Base-by-base conservation (phyloP, 2,329 filamentous ascomycete species). In the Alternaria consortialis region DNA sequence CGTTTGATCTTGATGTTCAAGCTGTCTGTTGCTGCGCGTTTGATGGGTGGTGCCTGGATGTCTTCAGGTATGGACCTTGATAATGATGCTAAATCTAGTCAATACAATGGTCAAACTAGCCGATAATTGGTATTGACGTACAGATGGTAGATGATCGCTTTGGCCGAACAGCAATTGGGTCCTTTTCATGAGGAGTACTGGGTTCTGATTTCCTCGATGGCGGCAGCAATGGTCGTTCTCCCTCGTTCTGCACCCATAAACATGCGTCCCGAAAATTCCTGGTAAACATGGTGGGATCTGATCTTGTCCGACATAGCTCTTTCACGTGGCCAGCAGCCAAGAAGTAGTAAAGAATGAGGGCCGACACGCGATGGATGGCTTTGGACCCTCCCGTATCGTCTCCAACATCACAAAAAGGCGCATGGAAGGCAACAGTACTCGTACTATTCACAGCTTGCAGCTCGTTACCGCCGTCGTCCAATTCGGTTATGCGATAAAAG, bases 91-190 rank as follows among this genome's bases (percentile, higher is more conserved):
- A 11, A 36, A 11, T 20, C 17, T 37, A 17, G 44, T 62, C 42
- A 64, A 58, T 46, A 39, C 5, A 31, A 31, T 31, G 11, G 15
- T 7, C 7, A 7, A 7, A 29, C 78, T 75, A 56, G 34, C 23
- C 4, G 25, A 37, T 7, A 23, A 50, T 37, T 2, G 15, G 27
- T 7, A 4, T 36, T 1, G 20, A 90, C 86, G 86, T 87, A 90
- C 13, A 92, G 87, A 31, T 86, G 80, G 7, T 88, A 87, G 43
- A 93, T 80, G 15, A 90, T 87, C 20, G 82, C 81, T 74, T 88
- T 89, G 25, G 90, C 90, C 62, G 88, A 83, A 69, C 68, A n/a
- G 64, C 50, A 15, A 69, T 54, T 5, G 50, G 53, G 7, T 71
- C 68, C n/a, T 48, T 52, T 42, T 60, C 53, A 17, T 27, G 59